phyloP scores from a whole-genome alignment of 805 yeast genomes.

The Wickerhamomyces canadensis region DNA sequence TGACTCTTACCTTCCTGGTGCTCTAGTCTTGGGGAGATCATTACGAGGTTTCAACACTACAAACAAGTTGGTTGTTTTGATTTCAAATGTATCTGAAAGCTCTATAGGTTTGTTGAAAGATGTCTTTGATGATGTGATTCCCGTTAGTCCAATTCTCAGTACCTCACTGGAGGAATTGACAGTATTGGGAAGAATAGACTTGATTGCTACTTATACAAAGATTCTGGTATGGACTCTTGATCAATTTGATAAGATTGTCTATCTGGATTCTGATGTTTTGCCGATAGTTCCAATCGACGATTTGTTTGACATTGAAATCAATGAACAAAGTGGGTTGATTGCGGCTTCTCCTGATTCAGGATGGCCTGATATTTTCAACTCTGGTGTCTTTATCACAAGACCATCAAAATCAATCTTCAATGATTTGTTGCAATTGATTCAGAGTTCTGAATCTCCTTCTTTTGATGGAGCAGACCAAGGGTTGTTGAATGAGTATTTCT shows the following conservation, averaged over 20 bases:
- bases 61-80: slow-evolving; percentile 11
- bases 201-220: slow-evolving; percentile 43
- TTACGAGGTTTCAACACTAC: slow-evolving; percentile 20
- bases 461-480: slow-evolving; percentile 93
- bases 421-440: slow-evolving; percentile 29
- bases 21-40: slow-evolving; percentile 40
- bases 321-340: slow-evolving; percentile 15
- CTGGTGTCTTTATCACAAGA: slow-evolving; percentile 56
- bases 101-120: slow-evolving; percentile 6
- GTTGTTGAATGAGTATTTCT: slow-evolving; percentile 62
- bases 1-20: slow-evolving; percentile 48
- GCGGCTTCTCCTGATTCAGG: slow-evolving; percentile 65
- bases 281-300: slow-evolving; percentile 30
- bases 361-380: slow-evolving; percentile 80
- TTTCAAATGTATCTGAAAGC: slow-evolving; percentile 21
- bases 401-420: slow-evolving; percentile 41
- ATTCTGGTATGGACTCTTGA: slow-evolving; percentile 41
- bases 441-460: slow-evolving; percentile 24
- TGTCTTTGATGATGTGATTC: slow-evolving; percentile 24
- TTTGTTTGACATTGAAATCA: slow-evolving; percentile 19
- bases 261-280: slow-evolving; percentile 60
- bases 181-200: slow-evolving; percentile 42
- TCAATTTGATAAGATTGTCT: slow-evolving; percentile 41
- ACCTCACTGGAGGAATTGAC: slow-evolving; percentile 20
- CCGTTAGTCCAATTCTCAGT: slow-evolving; percentile 19